Evolutionary conservation across 225 moss, liverwort and hornwort species (phyloP), one percentile per base, ranked within the genome.

Genomic region (Asterella californica): DNA sequence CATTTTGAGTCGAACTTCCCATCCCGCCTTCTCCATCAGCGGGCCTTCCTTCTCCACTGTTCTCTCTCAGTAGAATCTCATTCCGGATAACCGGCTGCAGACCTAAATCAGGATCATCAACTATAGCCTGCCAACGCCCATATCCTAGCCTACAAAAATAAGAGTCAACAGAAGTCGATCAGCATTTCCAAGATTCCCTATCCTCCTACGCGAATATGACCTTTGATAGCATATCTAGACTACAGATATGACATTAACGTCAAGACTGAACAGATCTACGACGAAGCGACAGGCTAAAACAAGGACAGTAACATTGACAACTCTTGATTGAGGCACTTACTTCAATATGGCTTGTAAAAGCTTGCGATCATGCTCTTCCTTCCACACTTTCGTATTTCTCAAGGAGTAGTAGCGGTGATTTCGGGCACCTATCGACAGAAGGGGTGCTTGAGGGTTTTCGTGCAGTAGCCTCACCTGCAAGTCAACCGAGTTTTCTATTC

Each of bases 301-400:
- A 27, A 72, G 14, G 15, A 50, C 1, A n/a, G 46, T 9, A 48
- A 2, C 0, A 52, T 27, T 53, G 30, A 9, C 10, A 61, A 59
- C 10, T 22, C 57, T 10, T 70, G 45, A 24, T 25, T 19, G 1
- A 25, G 71, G 15, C 46, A 68, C 92, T 83, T 91, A 96, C 96
- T 86, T 91, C 87, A 93, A 85, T 79, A 99, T 94, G 42, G 93
- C 97, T 70, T 93, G 92, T 83, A 99, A 80, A 68, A 99, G 93
- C 86, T 92, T 93, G 64, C 97, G 91, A 83, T 99, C 97, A 78
- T 99, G 97, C 87, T 99, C 97, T 84, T 99, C 97, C 88, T 99
- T 99, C 97, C 97, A 99, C 19, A 99, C 97, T 87, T 99, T 94
- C 10, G 97, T 99, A 76, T 95, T 99, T 46, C 94, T 92, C 79